Evolutionary conservation across 352 stramenopile genomes (phyloP).

Genomic region (Phytophthora citricola): DNA sequence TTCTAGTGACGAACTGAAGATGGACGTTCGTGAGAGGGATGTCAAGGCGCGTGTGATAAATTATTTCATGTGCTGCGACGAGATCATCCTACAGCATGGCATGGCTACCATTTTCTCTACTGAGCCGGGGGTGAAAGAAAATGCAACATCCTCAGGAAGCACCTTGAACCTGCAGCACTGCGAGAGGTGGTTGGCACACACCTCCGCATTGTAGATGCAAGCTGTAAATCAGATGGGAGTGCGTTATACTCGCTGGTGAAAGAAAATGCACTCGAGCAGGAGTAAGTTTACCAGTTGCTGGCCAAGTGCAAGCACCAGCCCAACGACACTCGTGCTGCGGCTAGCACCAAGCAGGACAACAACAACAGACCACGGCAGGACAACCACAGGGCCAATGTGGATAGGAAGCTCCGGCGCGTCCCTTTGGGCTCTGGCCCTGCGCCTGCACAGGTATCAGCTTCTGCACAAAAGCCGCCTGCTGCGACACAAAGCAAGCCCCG

Average conservation of each 20-base stretch:
- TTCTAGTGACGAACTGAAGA: constrained; percentile 4
- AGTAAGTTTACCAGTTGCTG: constrained; percentile 16
- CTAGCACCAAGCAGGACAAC: background rate
- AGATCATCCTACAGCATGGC: constrained; percentile 31
- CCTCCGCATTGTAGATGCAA: constrained; percentile 7
- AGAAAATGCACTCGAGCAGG: constrained; percentile 34
- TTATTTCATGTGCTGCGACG: constrained; percentile 30
- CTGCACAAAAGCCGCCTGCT: background rate
- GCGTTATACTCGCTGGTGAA: constrained; percentile 20
- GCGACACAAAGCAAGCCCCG: constrained; percentile 8
- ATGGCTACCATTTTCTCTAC: constrained; percentile 21
- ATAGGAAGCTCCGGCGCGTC: background rate
- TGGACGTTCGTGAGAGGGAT: constrained; percentile 29
- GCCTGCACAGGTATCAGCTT: background rate
- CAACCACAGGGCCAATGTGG: background rate
- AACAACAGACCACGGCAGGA: background rate
- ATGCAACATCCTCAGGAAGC: constrained; percentile 10
- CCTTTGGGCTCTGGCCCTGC: background rate
- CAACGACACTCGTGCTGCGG: background rate
- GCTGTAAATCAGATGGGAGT: constrained; percentile 2
- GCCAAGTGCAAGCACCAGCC: constrained; percentile 1
- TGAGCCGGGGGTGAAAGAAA: constrained; percentile 12
- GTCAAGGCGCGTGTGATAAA: constrained; percentile 32
- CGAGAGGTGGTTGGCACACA: constrained; percentile 14
- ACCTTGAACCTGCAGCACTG: constrained; percentile 16